A percentile compares a stretch with the other conserved stretches of the same genome.
These are phyloP conservation scores for Lactarius indigo DNA, from an alignment of 768 basidiomycete species.

Conservation along the genomic window DNA sequence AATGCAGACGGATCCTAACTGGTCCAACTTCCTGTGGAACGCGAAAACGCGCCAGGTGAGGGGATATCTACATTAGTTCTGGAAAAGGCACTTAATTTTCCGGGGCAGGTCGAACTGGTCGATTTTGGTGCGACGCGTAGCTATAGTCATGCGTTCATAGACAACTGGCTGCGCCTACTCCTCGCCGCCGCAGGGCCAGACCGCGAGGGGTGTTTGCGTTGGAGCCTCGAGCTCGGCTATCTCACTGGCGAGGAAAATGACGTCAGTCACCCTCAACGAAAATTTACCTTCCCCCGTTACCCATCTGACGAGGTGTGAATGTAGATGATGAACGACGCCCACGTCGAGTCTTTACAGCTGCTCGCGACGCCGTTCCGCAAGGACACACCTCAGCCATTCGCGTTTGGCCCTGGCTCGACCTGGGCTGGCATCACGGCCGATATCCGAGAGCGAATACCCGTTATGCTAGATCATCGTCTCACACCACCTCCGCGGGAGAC, in stretches of 20 bases:
- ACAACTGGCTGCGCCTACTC: slow-evolving; percentile 83
- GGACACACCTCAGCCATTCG: slow-evolving; percentile 63
- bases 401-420: slow-evolving; percentile 62
- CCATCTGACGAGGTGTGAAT: background rate
- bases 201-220: slow-evolving; percentile 57
- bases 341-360: slow-evolving; percentile 76
- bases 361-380: slow-evolving; percentile 82
- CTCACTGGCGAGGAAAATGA: slow-evolving; percentile 85
- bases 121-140: slow-evolving; percentile 95
- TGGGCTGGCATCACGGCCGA: slow-evolving; percentile 73
- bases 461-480: slow-evolving; percentile 84
- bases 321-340: slow-evolving; percentile 83
- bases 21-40: slow-evolving; percentile 97
- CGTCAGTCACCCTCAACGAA: slow-evolving; percentile 39
- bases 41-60: slow-evolving; percentile 54
- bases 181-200: slow-evolving; percentile 71
- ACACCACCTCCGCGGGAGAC: slow-evolving; percentile 94
- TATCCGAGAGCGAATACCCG: slow-evolving; percentile 79
- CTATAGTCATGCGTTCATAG: slow-evolving; percentile 84
- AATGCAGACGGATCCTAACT: slow-evolving; percentile 99
- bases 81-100: background rate
- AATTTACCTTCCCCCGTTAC: background rate
- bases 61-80: background rate
- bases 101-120: slow-evolving; percentile 69
- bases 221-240: slow-evolving; percentile 83